These are phyloP conservation scores for Dalbergia oliveri DNA, from an alignment of 306 rosid genomes.

Conservation along the genomic window DNA sequence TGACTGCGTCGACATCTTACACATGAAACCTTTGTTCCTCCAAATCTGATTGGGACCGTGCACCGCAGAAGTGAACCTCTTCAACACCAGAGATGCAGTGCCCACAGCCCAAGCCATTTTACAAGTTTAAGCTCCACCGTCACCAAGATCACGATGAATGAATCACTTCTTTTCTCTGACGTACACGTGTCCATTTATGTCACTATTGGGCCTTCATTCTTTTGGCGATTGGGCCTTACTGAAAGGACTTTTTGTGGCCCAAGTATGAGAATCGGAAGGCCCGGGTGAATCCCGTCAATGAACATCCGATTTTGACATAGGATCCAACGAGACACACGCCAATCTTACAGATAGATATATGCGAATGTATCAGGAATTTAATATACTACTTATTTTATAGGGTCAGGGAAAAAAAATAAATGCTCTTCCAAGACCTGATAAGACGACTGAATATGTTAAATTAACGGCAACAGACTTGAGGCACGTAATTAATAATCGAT, in stretches of 20 bases:
- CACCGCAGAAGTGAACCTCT: conserved; percentile 17
- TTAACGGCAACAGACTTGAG: not conserved
- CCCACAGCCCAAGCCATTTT: conserved; percentile 46
- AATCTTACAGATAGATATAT: not conserved
- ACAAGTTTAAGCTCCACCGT: conserved; percentile 21
- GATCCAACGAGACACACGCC: not conserved
- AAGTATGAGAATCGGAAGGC: not conserved
- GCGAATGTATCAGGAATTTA: not conserved
- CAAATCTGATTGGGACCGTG: conserved; percentile 20
- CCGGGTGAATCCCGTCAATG: not conserved
- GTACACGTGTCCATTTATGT: conserved; percentile 15
- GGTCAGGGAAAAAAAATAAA: too few species aligned
- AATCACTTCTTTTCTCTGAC: not conserved
- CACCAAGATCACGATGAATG: not conserved
- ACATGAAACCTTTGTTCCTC: conserved; percentile 42
- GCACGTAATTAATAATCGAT: not conserved
- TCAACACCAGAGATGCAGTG: conserved; percentile 30
- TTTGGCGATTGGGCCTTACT: not conserved
- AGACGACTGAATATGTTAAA: not conserved
- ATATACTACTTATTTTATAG: not conserved
- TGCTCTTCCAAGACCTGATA: not conserved
- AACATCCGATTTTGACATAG: not conserved
- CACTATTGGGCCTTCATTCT: conserved; percentile 4
- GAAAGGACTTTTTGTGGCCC: not conserved
- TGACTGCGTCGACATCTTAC: conserved; percentile 74